phyloP scores from a whole-genome alignment of 805 yeast genomes.

The Ogataea parapolymorpha region DNA sequence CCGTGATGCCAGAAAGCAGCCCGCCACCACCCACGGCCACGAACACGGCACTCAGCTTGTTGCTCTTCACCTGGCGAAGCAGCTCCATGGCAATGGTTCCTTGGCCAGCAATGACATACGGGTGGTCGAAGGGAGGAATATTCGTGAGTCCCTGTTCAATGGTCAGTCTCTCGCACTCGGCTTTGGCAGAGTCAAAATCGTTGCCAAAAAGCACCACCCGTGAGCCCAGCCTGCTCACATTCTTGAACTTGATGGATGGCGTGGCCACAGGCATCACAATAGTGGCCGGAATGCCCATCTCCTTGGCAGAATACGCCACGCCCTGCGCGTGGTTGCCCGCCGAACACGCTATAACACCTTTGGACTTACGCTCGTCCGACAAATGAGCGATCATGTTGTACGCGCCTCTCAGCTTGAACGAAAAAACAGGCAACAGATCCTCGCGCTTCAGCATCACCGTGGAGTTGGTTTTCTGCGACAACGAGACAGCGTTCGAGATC shows the following conservation, averaged over 20 bases:
- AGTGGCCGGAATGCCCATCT: constrained; percentile 86
- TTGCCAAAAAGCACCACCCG: constrained; percentile 92
- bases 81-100: constrained; percentile 96
- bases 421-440: constrained; percentile 90
- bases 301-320: constrained; percentile 87
- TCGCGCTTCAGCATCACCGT: constrained; percentile 83
- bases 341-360: constrained; percentile 95
- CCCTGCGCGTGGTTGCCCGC: constrained; percentile 99
- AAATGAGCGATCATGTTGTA: constrained; percentile 94
- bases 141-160: constrained; percentile 72
- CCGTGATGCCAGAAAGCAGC: constrained; percentile 82
- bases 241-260: constrained; percentile 89
- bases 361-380: constrained; percentile 57
- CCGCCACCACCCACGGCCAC: constrained; percentile 99
- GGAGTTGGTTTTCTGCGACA: constrained; percentile 73
- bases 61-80: constrained; percentile 77
- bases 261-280: constrained; percentile 98
- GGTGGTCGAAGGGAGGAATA: constrained; percentile 98
- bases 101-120: constrained; percentile 97
- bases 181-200: constrained; percentile 93
- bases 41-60: constrained; percentile 80
- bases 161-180: constrained; percentile 75
- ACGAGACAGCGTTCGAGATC: constrained; percentile 65
- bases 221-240: constrained; percentile 89
- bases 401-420: constrained; percentile 96